Conservation (phyloP, 495 filamentous ascomycete species). For the Xylaria longipes region DNA sequence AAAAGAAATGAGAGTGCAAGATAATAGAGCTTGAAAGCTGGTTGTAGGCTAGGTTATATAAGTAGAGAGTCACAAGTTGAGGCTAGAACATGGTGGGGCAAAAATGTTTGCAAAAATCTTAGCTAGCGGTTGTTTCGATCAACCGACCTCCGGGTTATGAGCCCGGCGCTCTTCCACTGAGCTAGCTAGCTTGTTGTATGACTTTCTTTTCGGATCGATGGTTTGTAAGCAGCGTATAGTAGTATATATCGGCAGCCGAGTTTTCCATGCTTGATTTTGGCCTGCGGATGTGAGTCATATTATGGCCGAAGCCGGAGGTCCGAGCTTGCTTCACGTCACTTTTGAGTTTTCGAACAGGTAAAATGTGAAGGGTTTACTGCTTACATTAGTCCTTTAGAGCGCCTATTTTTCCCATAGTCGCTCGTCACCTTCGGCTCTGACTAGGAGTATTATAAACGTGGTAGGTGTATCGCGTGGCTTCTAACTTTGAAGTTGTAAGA, state of each 20-base stretch:
- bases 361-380: too few relatives aligned
- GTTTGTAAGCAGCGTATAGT: background rate
- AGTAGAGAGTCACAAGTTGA: background rate
- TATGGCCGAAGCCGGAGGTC: background rate
- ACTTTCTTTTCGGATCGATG: background rate
- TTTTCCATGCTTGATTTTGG: background rate
- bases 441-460: too few relatives aligned
- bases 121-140: constrained; percentile 51
- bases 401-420: too few relatives aligned
- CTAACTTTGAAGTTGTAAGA: too few relatives aligned
- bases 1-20: background rate
- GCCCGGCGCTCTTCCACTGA: constrained; percentile 52
- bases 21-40: background rate
- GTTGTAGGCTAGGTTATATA: background rate
- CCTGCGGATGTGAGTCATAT: background rate
- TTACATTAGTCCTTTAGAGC: too few relatives aligned
- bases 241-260: background rate
- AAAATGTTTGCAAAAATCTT: constrained; percentile 24
- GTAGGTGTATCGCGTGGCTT: too few relatives aligned
- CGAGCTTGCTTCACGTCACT: background rate
- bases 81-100: background rate
- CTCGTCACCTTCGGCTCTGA: too few relatives aligned
- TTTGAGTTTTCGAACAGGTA: background rate
- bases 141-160: constrained; percentile 55
- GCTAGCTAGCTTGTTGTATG: constrained; percentile 22